phyloP scores from a whole-genome alignment of 805 yeast genomes.

The Candida pini region DNA sequence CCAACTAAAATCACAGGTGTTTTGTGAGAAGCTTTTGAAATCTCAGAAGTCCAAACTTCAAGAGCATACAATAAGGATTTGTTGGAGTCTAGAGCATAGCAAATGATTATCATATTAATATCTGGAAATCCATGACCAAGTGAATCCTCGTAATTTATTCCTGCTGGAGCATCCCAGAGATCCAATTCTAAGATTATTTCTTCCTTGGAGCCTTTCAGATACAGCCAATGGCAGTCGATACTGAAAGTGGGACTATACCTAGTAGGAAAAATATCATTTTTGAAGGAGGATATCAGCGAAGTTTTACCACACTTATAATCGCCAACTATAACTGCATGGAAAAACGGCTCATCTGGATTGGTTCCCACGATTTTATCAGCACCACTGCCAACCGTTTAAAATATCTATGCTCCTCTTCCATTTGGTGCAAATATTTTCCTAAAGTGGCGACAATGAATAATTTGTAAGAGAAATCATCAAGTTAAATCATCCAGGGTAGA shows the following conservation, averaged over 20 bases:
- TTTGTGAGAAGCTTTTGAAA: slow-evolving; percentile 73
- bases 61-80: slow-evolving; percentile 65
- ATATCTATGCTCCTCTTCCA: no score
- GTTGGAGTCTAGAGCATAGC: slow-evolving; percentile 63
- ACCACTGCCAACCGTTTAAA: no score
- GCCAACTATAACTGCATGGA: slow-evolving; percentile 79
- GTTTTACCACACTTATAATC: slow-evolving; percentile 99
- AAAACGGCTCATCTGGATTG: slow-evolving; percentile 20
- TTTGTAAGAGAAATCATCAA: no score
- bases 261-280: slow-evolving; percentile 92
- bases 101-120: slow-evolving; percentile 69
- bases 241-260: slow-evolving; percentile 98
- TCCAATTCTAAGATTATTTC: slow-evolving; percentile 78
- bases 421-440: no score
- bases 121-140: slow-evolving; percentile 86
- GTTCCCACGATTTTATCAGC: no score
- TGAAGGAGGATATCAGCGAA: slow-evolving; percentile 88
- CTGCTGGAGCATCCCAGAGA: slow-evolving; percentile 95
- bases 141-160: slow-evolving; percentile 83
- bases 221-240: slow-evolving; percentile 88
- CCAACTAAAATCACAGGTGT: slow-evolving; percentile 80
- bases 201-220: slow-evolving; percentile 90
- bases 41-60: slow-evolving; percentile 88
- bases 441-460: no score
- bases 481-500: no score